Evolutionary conservation across 768 basidiomycete species (phyloP).

Genomic region (Leccinum pellstonianum): DNA sequence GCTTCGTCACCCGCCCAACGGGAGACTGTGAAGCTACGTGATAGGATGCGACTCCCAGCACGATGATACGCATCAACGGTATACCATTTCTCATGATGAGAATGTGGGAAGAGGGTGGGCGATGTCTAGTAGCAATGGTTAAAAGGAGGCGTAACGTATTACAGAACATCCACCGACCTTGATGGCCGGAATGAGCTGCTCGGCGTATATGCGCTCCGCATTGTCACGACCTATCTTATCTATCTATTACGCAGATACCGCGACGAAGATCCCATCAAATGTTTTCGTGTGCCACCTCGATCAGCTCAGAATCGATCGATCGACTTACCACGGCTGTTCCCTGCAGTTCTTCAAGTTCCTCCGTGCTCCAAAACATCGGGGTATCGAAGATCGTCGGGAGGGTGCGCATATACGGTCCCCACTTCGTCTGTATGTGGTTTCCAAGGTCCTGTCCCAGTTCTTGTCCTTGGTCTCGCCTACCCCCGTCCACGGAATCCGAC

Average conservation of each 20-base stretch:
- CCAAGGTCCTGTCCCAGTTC: neutral
- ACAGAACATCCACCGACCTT: conserved; percentile 42
- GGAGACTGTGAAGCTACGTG: conserved; percentile 86
- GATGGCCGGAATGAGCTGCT: conserved; percentile 69
- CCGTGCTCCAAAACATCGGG: conserved; percentile 90
- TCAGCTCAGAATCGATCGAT: conserved; percentile 28
- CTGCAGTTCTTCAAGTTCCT: conserved; percentile 68
- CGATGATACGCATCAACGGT: conserved; percentile 76
- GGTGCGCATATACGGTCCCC: conserved; percentile 31
- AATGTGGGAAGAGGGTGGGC: conserved; percentile 66
- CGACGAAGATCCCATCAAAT: neutral
- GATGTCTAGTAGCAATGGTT: conserved; percentile 47
- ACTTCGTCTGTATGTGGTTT: conserved; percentile 8
- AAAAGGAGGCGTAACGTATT: neutral
- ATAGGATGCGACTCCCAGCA: conserved; percentile 90
- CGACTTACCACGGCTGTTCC: conserved; percentile 88
- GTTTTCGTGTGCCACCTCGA: neutral
- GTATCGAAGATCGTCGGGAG: conserved; percentile 79
- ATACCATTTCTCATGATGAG: conserved; percentile 48
- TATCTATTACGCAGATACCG: conserved; percentile 27
- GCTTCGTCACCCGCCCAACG: conserved; percentile 44
- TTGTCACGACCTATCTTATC: conserved; percentile 86
- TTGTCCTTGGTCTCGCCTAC: neutral
- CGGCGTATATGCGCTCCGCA: conserved; percentile 69
- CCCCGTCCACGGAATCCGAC: conserved; percentile 46